Evolutionary conservation across 768 basidiomycete species (phyloP).

Genomic region (Udeniomyces megalosporus): DNA sequence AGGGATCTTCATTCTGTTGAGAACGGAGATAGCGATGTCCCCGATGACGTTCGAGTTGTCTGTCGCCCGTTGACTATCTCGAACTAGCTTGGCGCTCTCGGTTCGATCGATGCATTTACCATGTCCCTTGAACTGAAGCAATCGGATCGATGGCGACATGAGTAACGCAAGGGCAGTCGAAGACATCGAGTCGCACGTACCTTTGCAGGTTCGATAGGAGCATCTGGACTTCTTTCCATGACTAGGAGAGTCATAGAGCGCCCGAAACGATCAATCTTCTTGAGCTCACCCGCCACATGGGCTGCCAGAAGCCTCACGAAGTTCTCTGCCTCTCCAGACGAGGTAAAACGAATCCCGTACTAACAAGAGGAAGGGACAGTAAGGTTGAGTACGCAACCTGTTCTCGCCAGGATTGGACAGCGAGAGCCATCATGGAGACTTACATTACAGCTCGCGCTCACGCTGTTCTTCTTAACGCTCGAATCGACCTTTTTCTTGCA

Average conservation of each 20-base stretch:
- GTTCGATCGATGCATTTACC: not conserved
- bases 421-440: constrained; percentile 26
- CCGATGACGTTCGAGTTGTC: constrained; percentile 57
- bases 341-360: constrained; percentile 92
- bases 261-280: constrained; percentile 52
- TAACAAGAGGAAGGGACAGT: constrained; percentile 26
- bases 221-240: constrained; percentile 68
- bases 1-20: not conserved
- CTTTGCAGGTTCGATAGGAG: constrained; percentile 82
- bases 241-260: constrained; percentile 68
- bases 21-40: constrained; percentile 48
- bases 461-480: constrained; percentile 73
- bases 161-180: not conserved
- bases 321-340: constrained; percentile 57
- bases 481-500: constrained; percentile 66
- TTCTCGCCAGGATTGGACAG: no score
- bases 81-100: no score
- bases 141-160: no score
- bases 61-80: constrained; percentile 35
- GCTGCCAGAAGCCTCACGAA: constrained; percentile 62
- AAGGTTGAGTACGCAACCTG: no score
- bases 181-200: constrained; percentile 31
- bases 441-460: constrained; percentile 90
- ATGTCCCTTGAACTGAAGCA: constrained; percentile 6
- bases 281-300: constrained; percentile 58